These are phyloP conservation scores for Rubroshorea leprosula DNA, from an alignment of 345 rosid species.

Conservation along the genomic window DNA sequence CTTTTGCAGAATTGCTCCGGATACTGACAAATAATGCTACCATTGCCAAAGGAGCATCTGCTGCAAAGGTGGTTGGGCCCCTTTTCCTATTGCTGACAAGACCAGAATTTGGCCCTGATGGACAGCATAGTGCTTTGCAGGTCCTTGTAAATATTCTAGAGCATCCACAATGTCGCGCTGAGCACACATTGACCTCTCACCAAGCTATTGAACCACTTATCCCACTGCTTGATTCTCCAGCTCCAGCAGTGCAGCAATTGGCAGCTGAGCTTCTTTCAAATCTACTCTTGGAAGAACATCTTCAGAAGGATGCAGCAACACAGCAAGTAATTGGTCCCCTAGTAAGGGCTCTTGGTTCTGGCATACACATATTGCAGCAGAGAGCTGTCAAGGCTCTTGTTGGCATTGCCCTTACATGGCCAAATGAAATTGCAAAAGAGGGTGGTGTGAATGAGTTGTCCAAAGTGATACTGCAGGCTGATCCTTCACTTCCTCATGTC, in stretches of 20 bases:
- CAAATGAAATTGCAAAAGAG: slow-evolving; percentile 94
- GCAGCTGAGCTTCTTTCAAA: slow-evolving; percentile 99
- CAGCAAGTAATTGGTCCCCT: slow-evolving; percentile 86
- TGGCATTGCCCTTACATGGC: slow-evolving; percentile 82
- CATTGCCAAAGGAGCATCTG: slow-evolving; percentile 90
- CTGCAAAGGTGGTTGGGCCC: slow-evolving; percentile 93
- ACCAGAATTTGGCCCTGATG: slow-evolving; percentile 86
- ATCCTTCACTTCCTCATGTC: slow-evolving; percentile 85
- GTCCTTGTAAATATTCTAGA: slow-evolving; percentile 92
- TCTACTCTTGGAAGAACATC: slow-evolving; percentile 78
- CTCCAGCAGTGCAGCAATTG: slow-evolving; percentile 92
- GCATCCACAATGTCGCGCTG: slow-evolving; percentile 95
- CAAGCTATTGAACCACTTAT: slow-evolving; percentile 91
- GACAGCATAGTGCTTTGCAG: slow-evolving; percentile 92
- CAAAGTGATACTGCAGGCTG: slow-evolving; percentile 87
- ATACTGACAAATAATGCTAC: slow-evolving; percentile 93
- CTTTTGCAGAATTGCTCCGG: slow-evolving; percentile 85
- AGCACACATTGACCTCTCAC: slow-evolving; percentile 64
- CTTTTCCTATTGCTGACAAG: slow-evolving; percentile 69
- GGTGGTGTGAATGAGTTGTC: slow-evolving; percentile 93
- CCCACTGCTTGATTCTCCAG: slow-evolving; percentile 87
- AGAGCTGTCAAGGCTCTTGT: slow-evolving; percentile 97
- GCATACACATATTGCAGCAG: slow-evolving; percentile 87
- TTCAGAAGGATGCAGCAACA: slow-evolving; percentile 84
- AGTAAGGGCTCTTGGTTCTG: slow-evolving; percentile 78